Base-by-base conservation (phyloP, 2,329 filamentous ascomycete genomes). In the Hymenoscyphus fraxineus region DNA sequence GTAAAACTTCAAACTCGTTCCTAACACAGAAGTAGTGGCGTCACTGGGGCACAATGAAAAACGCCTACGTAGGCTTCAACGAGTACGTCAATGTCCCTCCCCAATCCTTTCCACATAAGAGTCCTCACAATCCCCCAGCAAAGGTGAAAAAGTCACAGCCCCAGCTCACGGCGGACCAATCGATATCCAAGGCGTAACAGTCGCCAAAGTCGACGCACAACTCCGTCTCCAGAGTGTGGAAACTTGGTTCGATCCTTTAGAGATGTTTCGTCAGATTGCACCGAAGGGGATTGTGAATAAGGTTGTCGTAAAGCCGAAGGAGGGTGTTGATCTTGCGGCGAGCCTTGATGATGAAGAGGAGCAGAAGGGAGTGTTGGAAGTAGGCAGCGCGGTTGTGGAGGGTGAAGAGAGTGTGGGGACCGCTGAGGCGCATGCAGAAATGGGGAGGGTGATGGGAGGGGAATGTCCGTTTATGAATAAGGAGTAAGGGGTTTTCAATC, bases 31-130 rank as follows among this genome's bases (percentile, higher is more conserved):
- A 31, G 10, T 27, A 83, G 69, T 90, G 87, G 87, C 79, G 87
- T 5, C 88, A 90, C 73, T 90, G 87, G 87, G 87, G 87, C 0
- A 75, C 78, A 4, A 89, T 90, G 83, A 84, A 84, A 77, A 84
- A 83, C 66, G 87, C 89, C 71, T 90, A 90, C 73, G 82, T 85
- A 0, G 86, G 85, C 1, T 80, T 84, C 62, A 88, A 89, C 67
- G 80, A 85, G 86, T 88, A 74, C 69, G 83, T 12, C 12, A 32
- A 22, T 12, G n/a, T 22, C 51, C 13, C 9, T 19, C 27, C 51
- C n/a, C 6, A 27, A 27, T 32, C 61, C 31, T 22, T 60, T 56
- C n/a, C 13, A 27, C 22, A 22, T n/a, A 39, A 60, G 9, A 60
- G 10, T n/a, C 62, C 35, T 68, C 51, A 71, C 58, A 41, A 19